Base-by-base conservation (phyloP, 2,329 filamentous ascomycete species). In the Uncinocarpus reesii region DNA sequence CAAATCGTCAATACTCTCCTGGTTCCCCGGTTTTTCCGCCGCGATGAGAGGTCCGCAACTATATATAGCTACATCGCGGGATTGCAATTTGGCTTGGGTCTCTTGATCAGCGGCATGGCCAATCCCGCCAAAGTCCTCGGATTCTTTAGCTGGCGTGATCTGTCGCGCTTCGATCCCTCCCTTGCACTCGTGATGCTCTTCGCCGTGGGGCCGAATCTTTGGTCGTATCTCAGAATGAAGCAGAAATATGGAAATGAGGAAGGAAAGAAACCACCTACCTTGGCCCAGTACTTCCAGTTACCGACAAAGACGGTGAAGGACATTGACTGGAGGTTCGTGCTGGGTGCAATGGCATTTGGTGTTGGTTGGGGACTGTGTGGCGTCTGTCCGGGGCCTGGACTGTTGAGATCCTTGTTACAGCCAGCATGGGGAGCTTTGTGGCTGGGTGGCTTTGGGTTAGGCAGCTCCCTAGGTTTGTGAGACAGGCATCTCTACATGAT, bases 61-160 rank as follows among this genome's bases (percentile, higher is more conserved):
- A 55, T 65, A 1, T 71, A 68, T 23, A 63, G 66, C 5, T 71
- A 71, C 49, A 60, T 73, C 31, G 64, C 70, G 0, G 74, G 74
- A 2, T 54, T 75, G 1, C 63, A 74, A 46, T 76, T 76, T 42
- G 73, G 71, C 1, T 62, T 75, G 1, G 74, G 74, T 1, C 64
- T 77, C 2, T 60, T 74, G 26, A 67, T 76, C 37, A 70, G 69
- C 2, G 72, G 72, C 13, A 76, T 77, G 74, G 66, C 72, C 0
- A 62, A 71, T 23, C 67, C 74, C 0, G 60, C 62, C 0, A 77
- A 77, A 55, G 71, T 76, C 1, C 58, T 72, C 13, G 62, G 71
- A 0, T 77, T 77, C 58, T 72, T 77, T 42, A 64, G 64, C 24
- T 59, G 70, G 15, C 66, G 70, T 5, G 66, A 72, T 5, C 55